Evolutionary conservation across 2,329 filamentous ascomycete genomes (phyloP).

Genomic region (Incumbomyces delicatus): DNA sequence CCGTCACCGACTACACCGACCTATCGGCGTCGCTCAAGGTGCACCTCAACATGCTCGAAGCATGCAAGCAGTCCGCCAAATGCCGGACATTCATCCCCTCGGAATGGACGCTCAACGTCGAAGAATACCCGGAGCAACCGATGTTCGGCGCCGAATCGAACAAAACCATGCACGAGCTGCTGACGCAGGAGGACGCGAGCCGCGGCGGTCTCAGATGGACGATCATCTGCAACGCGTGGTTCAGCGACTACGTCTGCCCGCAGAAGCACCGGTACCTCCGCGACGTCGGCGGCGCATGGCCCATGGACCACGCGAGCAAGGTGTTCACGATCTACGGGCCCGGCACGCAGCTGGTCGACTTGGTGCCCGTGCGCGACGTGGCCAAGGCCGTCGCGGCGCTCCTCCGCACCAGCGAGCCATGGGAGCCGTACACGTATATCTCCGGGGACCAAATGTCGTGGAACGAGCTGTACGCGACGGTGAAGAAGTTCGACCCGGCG

Average conservation of each 20-base stretch:
- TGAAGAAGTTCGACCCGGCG: slow-evolving; percentile 8
- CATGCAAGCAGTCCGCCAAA: slow-evolving; percentile 4
- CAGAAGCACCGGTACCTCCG: not conserved
- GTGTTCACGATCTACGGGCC: slow-evolving; percentile 10
- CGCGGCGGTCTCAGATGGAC: slow-evolving; percentile 9
- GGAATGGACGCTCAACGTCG: slow-evolving; percentile 4
- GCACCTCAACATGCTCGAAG: slow-evolving; percentile 9
- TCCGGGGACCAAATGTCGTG: not conserved
- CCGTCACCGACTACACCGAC: too few relatives aligned
- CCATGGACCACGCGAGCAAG: slow-evolving; percentile 7
- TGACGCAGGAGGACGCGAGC: not conserved
- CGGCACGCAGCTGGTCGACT: slow-evolving; percentile 3
- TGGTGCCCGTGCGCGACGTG: slow-evolving; percentile 6
- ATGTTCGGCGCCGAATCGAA: not conserved
- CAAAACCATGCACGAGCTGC: not conserved
- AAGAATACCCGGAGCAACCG: slow-evolving; percentile 9
- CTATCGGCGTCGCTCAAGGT: too few relatives aligned
- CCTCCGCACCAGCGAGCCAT: not conserved
- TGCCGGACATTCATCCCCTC: slow-evolving; percentile 11
- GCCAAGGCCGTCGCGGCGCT: slow-evolving; percentile 7
- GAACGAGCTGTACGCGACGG: slow-evolving; percentile 9
- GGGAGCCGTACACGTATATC: not conserved
- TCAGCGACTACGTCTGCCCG: slow-evolving; percentile 7
- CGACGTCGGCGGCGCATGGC: not conserved
- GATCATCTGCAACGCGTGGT: slow-evolving; percentile 1